Base-by-base conservation (phyloP, 805 yeast genomes). In the Millerago galiae region DNA sequence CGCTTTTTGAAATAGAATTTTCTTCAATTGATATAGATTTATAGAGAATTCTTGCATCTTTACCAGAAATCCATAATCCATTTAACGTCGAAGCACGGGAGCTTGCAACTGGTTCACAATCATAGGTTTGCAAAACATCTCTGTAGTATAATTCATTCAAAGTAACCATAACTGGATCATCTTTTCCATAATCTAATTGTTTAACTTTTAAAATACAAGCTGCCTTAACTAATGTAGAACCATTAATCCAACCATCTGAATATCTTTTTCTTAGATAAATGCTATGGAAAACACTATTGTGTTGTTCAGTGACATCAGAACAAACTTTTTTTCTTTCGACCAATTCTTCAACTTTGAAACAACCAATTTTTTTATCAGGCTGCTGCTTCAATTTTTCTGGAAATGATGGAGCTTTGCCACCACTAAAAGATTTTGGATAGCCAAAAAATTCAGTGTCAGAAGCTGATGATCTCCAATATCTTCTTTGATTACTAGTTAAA, bases 201-300 rank as follows among this genome's bases (percentile, higher is more conserved):
- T 34, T 38, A 10, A 55, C 43, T 17, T 56, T 45, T 3, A 52
- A 14, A 21, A 56, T 21, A 13, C 50, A 45, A 34, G 55, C 48
- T 9, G 43, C 37, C 5, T 43, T 42, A 2, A 58, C 46, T 9
- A 58, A 24, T 0, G 36, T 5, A 27, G 44, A 46, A 1, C 50
- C 58, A 40, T 55, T 58, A 12, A 55, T 46, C 53, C 52, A 53
- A 8, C 59, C 58, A 42, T 58, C 62, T 3, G 61, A 56, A 2
- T 35, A 26, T 34, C 62, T 42, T 35, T 54, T 45, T 8, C 45
- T 14, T 3, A 56, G 8, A 1, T 34, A 33, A 3, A 43, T 14
- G 5, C 15, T 16, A 24, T 39, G 38, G 13, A n/a, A 34, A 4
- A n/a, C 33, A 11, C 30, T 24, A 12, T 40, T 32, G 11, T 43